Base-by-base conservation (phyloP, 768 basidiomycete species). In the Kwoniella europaea region DNA sequence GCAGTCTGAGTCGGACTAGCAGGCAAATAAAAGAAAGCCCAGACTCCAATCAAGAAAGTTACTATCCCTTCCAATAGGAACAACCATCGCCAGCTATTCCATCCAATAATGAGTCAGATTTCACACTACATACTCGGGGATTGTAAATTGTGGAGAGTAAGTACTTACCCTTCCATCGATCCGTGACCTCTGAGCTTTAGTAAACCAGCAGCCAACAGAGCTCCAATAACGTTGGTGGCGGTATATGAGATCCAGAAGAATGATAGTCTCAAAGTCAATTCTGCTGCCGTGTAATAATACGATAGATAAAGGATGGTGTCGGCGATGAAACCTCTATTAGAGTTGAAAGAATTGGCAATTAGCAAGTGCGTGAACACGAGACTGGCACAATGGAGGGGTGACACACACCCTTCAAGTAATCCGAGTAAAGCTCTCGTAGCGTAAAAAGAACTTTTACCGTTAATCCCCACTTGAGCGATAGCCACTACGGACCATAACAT, bases 1-100 rank as follows among this genome's bases (percentile, higher is more conserved):
- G 86, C 88, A 1, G 90, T 90, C 77, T 90, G 88, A 0, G 89
- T 90, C 0, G 90, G 90, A 15, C 88, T 87, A 16, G 89, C 84
- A 4, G 89, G 89, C 86, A 90, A 87, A 75, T 88, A 84, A 73
- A 87, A 86, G 85, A 87, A 89, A 0, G 89, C 86, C 6, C 84
- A 71, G 46, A 89, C 13, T 2, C 88, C 89, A 67, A 89, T 84
- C 4, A 79, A n/a, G 10, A 88, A 81, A 0, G 89, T 89, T 10
- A 88, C 57, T 22, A 84, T 75, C 15, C 88, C 89, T 78, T 74
- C 73, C 18, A 77, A 61, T 44, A 69, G 1, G 54, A 79, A 79
- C 7, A 79, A 61, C 69, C 70, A 74, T 65, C 67, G 65, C 57
- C 58, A 63, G 0, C 53, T 43, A 13, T 10, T 35, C 63, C 29